These are phyloP conservation scores for Penicillium corylophilum DNA, from an alignment of 2,329 filamentous ascomycete species.

Conservation along the genomic window DNA sequence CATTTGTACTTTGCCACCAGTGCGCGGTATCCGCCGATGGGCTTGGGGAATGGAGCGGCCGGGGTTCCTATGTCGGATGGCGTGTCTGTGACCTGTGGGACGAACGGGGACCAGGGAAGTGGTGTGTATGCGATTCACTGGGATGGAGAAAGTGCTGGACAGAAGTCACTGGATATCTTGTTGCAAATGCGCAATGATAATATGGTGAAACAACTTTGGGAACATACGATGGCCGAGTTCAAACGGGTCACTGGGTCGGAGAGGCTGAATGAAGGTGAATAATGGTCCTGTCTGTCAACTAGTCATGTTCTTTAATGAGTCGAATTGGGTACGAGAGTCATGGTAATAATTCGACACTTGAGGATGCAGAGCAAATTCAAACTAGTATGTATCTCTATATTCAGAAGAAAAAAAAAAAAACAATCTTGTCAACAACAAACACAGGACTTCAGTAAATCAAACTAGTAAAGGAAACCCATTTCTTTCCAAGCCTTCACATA, in stretches of 20 bases:
- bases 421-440: neutral
- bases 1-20: conserved; percentile 46
- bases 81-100: conserved; percentile 16
- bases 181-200: conserved; percentile 27
- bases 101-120: conserved; percentile 29
- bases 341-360: neutral
- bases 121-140: conserved; percentile 31
- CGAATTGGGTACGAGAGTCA: no score
- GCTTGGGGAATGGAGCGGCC: neutral
- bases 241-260: conserved; percentile 8
- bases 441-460: neutral
- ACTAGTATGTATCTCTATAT: neutral
- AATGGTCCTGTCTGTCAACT: no score
- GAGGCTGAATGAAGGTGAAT: neutral
- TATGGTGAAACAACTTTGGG: conserved; percentile 31
- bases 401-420: neutral
- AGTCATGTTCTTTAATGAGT: neutral
- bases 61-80: conserved; percentile 18
- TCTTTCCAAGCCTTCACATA: neutral
- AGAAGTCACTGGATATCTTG: conserved; percentile 22
- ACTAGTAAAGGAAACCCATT: neutral
- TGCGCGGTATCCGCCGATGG: conserved; percentile 30
- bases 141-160: conserved; percentile 17
- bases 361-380: neutral
- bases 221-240: conserved; percentile 30